A percentile compares a stretch with the other conserved stretches of the same genome.
These are phyloP conservation scores for Adansonia grandidieri DNA, from an alignment of 441 rosid genomes.

Conservation along the genomic window DNA sequence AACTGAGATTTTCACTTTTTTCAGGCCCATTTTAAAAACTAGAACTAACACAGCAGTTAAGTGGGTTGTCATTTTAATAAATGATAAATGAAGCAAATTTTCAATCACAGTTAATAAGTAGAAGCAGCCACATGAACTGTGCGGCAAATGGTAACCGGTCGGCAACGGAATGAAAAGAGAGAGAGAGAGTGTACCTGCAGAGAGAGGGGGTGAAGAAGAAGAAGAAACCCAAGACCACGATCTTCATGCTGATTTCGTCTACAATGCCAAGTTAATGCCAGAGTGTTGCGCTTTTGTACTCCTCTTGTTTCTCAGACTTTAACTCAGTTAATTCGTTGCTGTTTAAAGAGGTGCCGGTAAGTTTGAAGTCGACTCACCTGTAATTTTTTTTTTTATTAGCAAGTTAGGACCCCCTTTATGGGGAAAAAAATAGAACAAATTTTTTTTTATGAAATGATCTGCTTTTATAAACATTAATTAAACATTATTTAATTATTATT, in stretches of 20 bases:
- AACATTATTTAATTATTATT: too few species aligned
- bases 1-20: neutral
- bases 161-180: neutral
- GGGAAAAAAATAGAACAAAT: too few species aligned
- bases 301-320: neutral
- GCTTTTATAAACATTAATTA: too few species aligned
- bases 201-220: conserved; percentile 27
- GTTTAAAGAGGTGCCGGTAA: too few species aligned
- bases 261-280: neutral
- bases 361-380: too few species aligned
- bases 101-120: conserved; percentile 6
- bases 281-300: neutral
- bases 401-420: too few species aligned
- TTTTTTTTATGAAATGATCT: too few species aligned
- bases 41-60: neutral
- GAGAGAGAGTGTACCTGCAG: conserved; percentile 33
- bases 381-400: too few species aligned
- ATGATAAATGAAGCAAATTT: neutral
- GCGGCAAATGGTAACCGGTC: neutral
- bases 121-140: neutral
- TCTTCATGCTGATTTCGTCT: conserved; percentile 30
- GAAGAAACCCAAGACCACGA: conserved; percentile 26
- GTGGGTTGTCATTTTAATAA: neutral
- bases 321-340: too few species aligned
- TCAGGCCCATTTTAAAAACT: neutral